A percentile compares a stretch with the other conserved stretches of the same genome.
Evolutionary conservation across 2,329 filamentous ascomycete genomes (phyloP).

Genomic region (Fusarium succisae): DNA sequence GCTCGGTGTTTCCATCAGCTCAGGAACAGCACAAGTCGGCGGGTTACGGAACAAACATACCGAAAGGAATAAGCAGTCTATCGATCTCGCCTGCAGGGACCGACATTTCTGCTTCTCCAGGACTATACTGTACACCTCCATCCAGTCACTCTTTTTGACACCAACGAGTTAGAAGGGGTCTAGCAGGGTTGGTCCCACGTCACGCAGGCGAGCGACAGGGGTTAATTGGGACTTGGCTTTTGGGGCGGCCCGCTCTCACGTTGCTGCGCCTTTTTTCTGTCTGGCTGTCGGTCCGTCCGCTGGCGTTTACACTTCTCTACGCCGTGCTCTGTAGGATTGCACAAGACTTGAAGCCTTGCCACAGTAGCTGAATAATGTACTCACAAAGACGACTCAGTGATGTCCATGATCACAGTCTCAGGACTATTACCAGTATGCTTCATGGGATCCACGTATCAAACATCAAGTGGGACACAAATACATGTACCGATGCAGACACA

Average conservation of each 20-base stretch:
- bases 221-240: constrained; percentile 22
- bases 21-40: constrained; percentile 11
- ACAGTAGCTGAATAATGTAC: neutral
- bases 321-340: neutral
- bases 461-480: constrained; percentile 28
- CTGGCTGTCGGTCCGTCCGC: neutral
- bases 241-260: constrained; percentile 6
- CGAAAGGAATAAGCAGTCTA: constrained; percentile 18
- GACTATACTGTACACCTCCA: neutral
- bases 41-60: constrained; percentile 23
- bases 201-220: constrained; percentile 9
- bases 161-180: neutral
- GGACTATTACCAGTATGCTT: neutral
- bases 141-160: neutral
- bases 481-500: neutral
- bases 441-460: constrained; percentile 30
- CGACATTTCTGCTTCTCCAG: neutral
- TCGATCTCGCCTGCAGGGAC: constrained; percentile 24
- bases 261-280: constrained; percentile 10
- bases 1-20: neutral
- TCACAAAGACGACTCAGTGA: neutral
- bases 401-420: neutral
- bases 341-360: neutral
- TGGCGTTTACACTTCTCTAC: neutral
- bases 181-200: constrained; percentile 7